Conservation (phyloP, 805 yeast genomes). For the Ogataea methylovora region DNA sequence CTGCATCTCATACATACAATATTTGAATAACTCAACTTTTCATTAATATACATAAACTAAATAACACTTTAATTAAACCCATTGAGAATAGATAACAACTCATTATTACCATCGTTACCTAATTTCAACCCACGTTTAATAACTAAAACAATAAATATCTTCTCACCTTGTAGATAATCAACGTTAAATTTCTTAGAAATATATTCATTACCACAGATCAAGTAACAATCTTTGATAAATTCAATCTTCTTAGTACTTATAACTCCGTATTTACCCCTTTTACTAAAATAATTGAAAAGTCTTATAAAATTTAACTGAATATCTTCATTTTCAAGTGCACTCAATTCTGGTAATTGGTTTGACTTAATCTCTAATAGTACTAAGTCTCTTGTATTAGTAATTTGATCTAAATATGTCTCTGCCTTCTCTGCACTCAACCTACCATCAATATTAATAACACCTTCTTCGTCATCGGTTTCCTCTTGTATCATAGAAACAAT, state of each 20-base stretch:
- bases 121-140: slow-evolving; percentile 15
- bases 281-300: slow-evolving; percentile 38
- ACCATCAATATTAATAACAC: slow-evolving; percentile 46
- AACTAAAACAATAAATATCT: slow-evolving; percentile 21
- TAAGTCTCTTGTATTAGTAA: slow-evolving; percentile 43
- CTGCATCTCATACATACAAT: too few species aligned
- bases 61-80: background rate
- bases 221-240: slow-evolving; percentile 57
- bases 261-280: slow-evolving; percentile 50
- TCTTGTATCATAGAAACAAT: too few species aligned
- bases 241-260: slow-evolving; percentile 35
- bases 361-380: slow-evolving; percentile 37
- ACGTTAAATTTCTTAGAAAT: slow-evolving; percentile 6
- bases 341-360: slow-evolving; percentile 8
- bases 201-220: slow-evolving; percentile 27
- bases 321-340: slow-evolving; percentile 19
- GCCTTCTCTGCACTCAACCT: slow-evolving; percentile 50
- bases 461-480: background rate
- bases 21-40: background rate
- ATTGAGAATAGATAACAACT: too few species aligned
- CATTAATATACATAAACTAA: background rate
- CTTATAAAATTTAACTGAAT: slow-evolving; percentile 18
- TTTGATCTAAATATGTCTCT: slow-evolving; percentile 44
- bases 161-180: slow-evolving; percentile 5
- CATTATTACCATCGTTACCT: background rate